phyloP scores from a whole-genome alignment of 768 basidiomycete genomes.

The Podaxis sp. region DNA sequence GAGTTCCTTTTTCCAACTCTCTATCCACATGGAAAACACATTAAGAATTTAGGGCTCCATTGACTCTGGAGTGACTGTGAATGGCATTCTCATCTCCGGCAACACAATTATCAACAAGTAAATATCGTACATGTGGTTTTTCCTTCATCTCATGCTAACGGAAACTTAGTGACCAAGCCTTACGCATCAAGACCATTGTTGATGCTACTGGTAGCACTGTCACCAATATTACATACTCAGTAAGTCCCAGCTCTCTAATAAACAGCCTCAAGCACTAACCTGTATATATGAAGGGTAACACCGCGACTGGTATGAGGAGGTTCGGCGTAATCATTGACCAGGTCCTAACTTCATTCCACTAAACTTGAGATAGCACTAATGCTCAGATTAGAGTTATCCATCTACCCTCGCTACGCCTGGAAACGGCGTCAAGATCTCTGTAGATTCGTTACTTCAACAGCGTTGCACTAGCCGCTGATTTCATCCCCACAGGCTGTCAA shows the following conservation, averaged over 20 bases:
- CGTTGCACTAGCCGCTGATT: neutral
- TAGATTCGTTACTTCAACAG: constrained; percentile 27
- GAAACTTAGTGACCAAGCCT: constrained; percentile 43
- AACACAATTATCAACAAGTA: constrained; percentile 62
- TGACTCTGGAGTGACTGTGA: constrained; percentile 43
- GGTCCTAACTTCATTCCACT: constrained; percentile 25
- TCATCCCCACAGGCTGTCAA: constrained; percentile 40
- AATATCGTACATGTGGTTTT: neutral
- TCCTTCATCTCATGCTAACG: neutral
- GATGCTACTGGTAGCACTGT: constrained; percentile 47
- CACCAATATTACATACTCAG: constrained; percentile 48
- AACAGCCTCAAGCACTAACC: neutral
- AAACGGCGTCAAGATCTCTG: constrained; percentile 57
- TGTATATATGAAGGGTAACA: constrained; percentile 43
- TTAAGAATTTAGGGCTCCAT: constrained; percentile 51
- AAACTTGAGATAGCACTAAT: neutral
- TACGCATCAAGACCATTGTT: constrained; percentile 61
- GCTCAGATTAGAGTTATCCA: constrained; percentile 53
- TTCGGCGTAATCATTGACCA: constrained; percentile 67
- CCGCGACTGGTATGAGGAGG: constrained; percentile 41
- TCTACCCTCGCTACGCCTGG: constrained; percentile 51
- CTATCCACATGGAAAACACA: neutral
- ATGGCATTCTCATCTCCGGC: constrained; percentile 43
- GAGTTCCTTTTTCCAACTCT: constrained; percentile 21
- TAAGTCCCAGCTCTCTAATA: constrained; percentile 22